These are phyloP conservation scores for Stephanodiscus minutulus DNA, from an alignment of 108 stramenopile species.

Conservation along the genomic window DNA sequence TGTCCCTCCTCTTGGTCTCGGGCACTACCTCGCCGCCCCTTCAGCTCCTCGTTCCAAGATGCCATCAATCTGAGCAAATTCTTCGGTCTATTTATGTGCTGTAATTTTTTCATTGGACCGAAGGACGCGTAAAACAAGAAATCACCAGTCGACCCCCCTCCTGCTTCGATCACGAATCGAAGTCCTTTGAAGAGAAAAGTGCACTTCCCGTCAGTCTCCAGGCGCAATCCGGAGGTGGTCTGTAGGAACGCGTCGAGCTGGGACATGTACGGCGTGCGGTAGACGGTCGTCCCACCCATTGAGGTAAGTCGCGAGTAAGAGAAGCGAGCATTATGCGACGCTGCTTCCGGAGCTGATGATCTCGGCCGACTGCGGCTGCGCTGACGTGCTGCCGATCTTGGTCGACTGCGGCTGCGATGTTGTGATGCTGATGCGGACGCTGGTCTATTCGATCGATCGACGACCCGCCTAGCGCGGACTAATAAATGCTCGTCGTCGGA, in stretches of 20 bases:
- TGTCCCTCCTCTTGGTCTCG: neutral
- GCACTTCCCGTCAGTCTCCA: constrained; percentile 37
- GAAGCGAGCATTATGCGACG: neutral
- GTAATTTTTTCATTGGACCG: constrained; percentile 14
- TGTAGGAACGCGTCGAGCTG: constrained; percentile 29
- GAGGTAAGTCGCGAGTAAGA: constrained; percentile 30
- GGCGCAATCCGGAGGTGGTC: constrained; percentile 24
- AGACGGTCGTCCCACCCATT: constrained; percentile 41
- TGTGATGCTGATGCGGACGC: neutral
- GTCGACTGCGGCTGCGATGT: constrained; percentile 4
- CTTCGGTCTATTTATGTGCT: neutral
- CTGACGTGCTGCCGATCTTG: neutral
- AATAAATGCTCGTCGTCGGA: neutral
- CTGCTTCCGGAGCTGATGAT: neutral
- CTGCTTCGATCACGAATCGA: constrained; percentile 28
- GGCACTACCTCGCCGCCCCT: neutral
- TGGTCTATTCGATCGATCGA: neutral
- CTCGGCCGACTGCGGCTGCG: neutral
- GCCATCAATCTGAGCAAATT: constrained; percentile 34
- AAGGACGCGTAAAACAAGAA: constrained; percentile 33
- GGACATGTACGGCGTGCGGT: constrained; percentile 35
- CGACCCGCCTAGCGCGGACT: neutral
- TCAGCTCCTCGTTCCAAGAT: constrained; percentile 37
- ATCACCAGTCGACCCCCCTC: constrained; percentile 16
- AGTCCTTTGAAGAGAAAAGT: constrained; percentile 33